A percentile compares a stretch with the other conserved stretches of the same genome.
These are phyloP conservation scores for Auricularia cornea DNA, from an alignment of 768 basidiomycete species.

Conservation along the genomic window DNA sequence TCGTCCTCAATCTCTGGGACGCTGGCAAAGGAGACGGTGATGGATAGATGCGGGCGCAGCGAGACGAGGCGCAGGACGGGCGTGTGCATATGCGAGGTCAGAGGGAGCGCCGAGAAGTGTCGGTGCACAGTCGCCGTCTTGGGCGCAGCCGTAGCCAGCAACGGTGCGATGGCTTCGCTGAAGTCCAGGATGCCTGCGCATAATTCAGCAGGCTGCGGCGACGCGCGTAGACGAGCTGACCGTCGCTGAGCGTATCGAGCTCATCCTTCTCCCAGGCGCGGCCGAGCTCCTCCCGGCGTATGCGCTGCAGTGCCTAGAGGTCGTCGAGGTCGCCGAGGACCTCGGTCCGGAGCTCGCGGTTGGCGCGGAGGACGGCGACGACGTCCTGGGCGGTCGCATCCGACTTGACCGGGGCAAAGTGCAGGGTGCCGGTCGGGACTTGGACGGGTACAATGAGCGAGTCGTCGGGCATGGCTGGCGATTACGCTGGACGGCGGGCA, in stretches of 20 bases:
- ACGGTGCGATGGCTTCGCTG: constrained; percentile 39
- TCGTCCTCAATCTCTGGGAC: constrained; percentile 74
- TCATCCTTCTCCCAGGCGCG: constrained; percentile 66
- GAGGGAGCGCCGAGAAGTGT: constrained; percentile 62
- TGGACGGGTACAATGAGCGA: not conserved
- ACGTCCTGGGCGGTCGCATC: not conserved
- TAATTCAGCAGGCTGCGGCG: constrained; percentile 6
- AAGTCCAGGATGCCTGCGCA: constrained; percentile 48
- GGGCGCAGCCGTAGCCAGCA: constrained; percentile 33
- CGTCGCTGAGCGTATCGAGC: constrained; percentile 54
- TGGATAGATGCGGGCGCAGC: constrained; percentile 48
- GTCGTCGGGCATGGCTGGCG: not conserved
- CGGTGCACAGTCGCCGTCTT: constrained; percentile 29
- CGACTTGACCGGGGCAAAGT: not conserved
- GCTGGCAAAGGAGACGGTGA: constrained; percentile 49
- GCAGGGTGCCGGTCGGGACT: not conserved
- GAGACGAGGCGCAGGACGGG: constrained; percentile 67
- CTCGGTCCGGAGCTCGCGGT: not conserved
- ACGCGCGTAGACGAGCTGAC: constrained; percentile 24
- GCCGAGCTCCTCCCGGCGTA: constrained; percentile 50
- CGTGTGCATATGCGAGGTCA: constrained; percentile 58
- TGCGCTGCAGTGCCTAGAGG: constrained; percentile 63
- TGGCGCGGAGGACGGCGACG: not conserved
- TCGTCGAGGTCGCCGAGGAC: constrained; percentile 34
- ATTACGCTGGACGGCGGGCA: too few species aligned